Evolutionary conservation across 2,329 filamentous ascomycete genomes (phyloP).

Genomic region (Shiraia bambusicola): DNA sequence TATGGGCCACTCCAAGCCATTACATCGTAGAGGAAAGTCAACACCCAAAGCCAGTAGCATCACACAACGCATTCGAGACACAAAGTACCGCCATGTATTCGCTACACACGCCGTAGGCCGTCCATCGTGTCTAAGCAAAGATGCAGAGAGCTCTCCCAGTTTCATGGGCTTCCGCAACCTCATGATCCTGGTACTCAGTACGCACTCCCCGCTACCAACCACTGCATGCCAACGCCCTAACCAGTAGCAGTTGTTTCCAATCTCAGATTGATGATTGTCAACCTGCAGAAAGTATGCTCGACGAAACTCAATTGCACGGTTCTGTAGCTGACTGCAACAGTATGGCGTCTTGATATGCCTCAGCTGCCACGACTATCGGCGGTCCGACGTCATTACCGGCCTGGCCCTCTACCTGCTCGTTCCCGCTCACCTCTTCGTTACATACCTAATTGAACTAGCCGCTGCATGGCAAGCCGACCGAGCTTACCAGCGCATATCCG

Average conservation of each 20-base stretch:
- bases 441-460: slow-evolving; percentile 83
- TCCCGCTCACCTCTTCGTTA: slow-evolving; percentile 85
- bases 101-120: slow-evolving; percentile 74
- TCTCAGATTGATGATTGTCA: slow-evolving; percentile 90
- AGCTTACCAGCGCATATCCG: slow-evolving; percentile 57
- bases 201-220: slow-evolving; percentile 26
- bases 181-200: slow-evolving; percentile 90
- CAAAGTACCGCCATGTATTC: slow-evolving; percentile 88
- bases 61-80: slow-evolving; percentile 24
- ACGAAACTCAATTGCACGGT: slow-evolving; percentile 2
- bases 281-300: slow-evolving; percentile 77
- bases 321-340: slow-evolving; percentile 49
- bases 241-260: slow-evolving; percentile 76
- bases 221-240: slow-evolving; percentile 21
- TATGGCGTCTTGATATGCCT: slow-evolving; percentile 95
- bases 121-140: slow-evolving; percentile 83
- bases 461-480: slow-evolving; percentile 77
- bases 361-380: slow-evolving; percentile 82
- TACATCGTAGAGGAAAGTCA: slow-evolving; percentile 22
- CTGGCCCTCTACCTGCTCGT: slow-evolving; percentile 80
- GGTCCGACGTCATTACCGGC: slow-evolving; percentile 74
- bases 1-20: slow-evolving; percentile 15
- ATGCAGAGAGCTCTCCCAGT: slow-evolving; percentile 72
- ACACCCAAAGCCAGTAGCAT: slow-evolving; percentile 9
- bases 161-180: slow-evolving; percentile 94